Base-by-base conservation (phyloP, 2,329 filamentous ascomycete species). In the Domatiomyces catenatus region DNA sequence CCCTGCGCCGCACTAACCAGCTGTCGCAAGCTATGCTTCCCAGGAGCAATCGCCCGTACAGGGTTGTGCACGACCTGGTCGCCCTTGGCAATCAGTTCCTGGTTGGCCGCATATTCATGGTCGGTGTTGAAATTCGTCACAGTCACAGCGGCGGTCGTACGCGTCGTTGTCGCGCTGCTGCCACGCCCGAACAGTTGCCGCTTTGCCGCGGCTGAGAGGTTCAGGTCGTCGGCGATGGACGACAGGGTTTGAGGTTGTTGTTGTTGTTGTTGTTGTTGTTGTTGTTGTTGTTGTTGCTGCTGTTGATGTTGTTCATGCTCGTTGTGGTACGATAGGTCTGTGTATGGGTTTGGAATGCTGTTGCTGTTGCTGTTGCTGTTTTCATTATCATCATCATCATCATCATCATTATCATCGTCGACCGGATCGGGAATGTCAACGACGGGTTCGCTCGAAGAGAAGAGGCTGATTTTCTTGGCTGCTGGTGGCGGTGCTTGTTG, bases 81-180 rank as follows among this genome's bases (percentile, higher is more conserved):
- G 62, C 84, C 83, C 47, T 78, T 71, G 17, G 80, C 77, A 45
- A 39, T 47, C 19, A 93, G 64, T 58, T 75, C 74, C 68, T 94
- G 85, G 65, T 96, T 96, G 60, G 84, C 79, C 20, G 76, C 77
- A 66, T 96, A 96, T 69, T 95, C 89, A 52, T 73, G 71, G 63
- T 93, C 87, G 57, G 87, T 89, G 68, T 94, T 86, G 75, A 95
- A 94, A 61, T 84, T 88, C 56, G 89, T 75, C 39, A 94, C 75
- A 44, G 77, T 81, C n/a, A 77, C 72, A 2, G 72, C 72, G 6
- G 70, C 56, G 50, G 66, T 67, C 10, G 48, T 18, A 32, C 44
- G 17, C 2, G 32, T 65, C 58, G 56, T 66, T 60, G 28, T 55
- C 6, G 70, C 56, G 5, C 28, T 65, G 58, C 57, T 66, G 61